These are phyloP conservation scores for Tylopilus sp. DNA, from an alignment of 1,284 basidiomycete species.

Conservation along the genomic window DNA sequence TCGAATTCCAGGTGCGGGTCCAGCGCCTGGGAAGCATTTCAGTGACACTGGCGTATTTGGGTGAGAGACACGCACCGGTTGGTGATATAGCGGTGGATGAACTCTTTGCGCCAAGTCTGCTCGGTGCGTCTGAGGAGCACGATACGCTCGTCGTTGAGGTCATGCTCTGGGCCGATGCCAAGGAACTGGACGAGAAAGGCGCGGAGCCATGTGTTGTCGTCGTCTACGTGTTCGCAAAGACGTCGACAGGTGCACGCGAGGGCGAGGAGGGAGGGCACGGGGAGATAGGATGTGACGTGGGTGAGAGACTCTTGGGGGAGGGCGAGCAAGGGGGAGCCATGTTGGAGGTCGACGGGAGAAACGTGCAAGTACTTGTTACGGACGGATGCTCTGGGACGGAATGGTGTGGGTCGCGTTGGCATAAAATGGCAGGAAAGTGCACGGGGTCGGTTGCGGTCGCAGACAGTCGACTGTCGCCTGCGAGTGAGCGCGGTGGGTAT, in stretches of 20 bases:
- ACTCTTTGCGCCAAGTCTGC: slow-evolving; percentile 68
- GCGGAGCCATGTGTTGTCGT: slow-evolving; percentile 82
- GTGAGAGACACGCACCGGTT: slow-evolving; percentile 45
- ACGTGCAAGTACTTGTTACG: slow-evolving; percentile 1
- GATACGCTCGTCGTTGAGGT: slow-evolving; percentile 43
- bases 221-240: slow-evolving; percentile 65
- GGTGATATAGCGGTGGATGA: slow-evolving; percentile 53
- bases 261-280: slow-evolving; percentile 60
- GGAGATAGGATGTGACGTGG: slow-evolving; percentile 76
- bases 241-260: slow-evolving; percentile 56
- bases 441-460: slow-evolving; percentile 20
- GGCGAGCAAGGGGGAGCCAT: slow-evolving; percentile 54
- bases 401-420: slow-evolving; percentile 28
- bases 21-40: slow-evolving; percentile 55
- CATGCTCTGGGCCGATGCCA: slow-evolving; percentile 61
- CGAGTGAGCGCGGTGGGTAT: slow-evolving; percentile 14
- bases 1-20: slow-evolving; percentile 62
- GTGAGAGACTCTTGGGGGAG: slow-evolving; percentile 75
- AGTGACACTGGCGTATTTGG: background rate
- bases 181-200: slow-evolving; percentile 76
- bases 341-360: slow-evolving; percentile 34
- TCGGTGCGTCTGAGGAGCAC: slow-evolving; percentile 59
- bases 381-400: slow-evolving; percentile 12
- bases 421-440: slow-evolving; percentile 26
- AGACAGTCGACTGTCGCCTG: slow-evolving; percentile 24